Percentiles rank a stretch among this genome's conserved stretches.
These are phyloP conservation scores for Rhypophila decipiens DNA, from an alignment of 495 filamentous ascomycete genomes.

Conservation along the genomic window DNA sequence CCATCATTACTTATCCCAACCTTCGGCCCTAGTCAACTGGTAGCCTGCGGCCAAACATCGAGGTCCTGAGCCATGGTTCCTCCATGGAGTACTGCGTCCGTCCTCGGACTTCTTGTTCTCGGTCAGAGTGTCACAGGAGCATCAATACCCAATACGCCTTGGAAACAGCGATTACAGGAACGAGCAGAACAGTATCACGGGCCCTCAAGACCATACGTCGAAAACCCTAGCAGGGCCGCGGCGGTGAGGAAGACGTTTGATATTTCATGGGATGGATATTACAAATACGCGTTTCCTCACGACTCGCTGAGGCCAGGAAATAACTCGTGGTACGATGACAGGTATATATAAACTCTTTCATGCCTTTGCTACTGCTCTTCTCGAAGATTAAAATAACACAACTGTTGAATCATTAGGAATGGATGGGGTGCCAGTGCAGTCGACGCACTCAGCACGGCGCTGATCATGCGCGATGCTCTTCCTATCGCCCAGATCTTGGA, in stretches of 20 bases:
- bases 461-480: slow-evolving; percentile 65
- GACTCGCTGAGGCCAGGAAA: slow-evolving; percentile 68
- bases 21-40: too few relatives aligned
- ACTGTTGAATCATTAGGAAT: slow-evolving; percentile 60
- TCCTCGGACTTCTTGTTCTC: too few relatives aligned
- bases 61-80: too few relatives aligned
- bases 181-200: too few relatives aligned
- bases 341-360: slow-evolving; percentile 45
- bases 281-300: slow-evolving; percentile 69
- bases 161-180: too few relatives aligned
- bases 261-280: slow-evolving; percentile 77
- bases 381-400: neutral
- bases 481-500: slow-evolving; percentile 64
- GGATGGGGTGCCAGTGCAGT: slow-evolving; percentile 83
- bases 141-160: too few relatives aligned
- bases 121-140: too few relatives aligned
- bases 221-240: slow-evolving; percentile 39
- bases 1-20: too few relatives aligned
- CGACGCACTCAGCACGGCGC: slow-evolving; percentile 74
- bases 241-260: slow-evolving; percentile 71
- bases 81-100: too few relatives aligned
- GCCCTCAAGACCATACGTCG: slow-evolving; percentile 19
- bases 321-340: slow-evolving; percentile 60
- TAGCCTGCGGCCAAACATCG: too few relatives aligned
- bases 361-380: too few relatives aligned